These are phyloP conservation scores for Eimeria tenella DNA, from an alignment of 169 alveolate genomes.

Conservation along the genomic window DNA sequence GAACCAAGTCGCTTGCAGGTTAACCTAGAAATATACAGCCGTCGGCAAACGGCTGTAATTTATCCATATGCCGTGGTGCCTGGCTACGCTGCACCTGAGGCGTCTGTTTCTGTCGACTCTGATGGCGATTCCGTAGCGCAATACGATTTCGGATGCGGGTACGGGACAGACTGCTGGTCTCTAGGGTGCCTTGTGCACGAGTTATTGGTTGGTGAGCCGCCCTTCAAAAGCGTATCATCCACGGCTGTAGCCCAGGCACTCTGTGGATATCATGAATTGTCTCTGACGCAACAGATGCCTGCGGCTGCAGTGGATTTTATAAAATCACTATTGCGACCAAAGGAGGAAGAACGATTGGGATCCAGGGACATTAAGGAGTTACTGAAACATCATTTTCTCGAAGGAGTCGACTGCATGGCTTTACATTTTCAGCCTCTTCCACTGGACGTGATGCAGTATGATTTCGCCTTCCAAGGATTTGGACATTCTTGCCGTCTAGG, in stretches of 20 bases:
- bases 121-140: constrained; percentile 13
- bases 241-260: constrained; percentile 45
- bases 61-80: constrained; percentile 41
- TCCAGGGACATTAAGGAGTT: constrained; percentile 29
- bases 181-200: constrained; percentile 42
- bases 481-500: background rate
- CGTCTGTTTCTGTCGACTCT: background rate
- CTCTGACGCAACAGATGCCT: constrained; percentile 58
- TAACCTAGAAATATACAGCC: background rate
- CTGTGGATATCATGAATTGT: constrained; percentile 27
- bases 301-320: constrained; percentile 61
- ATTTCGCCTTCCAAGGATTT: constrained; percentile 24
- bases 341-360: constrained; percentile 47
- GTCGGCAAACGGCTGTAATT: background rate
- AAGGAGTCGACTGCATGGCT: constrained; percentile 45
- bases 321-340: constrained; percentile 16
- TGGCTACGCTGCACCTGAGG: constrained; percentile 29
- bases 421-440: constrained; percentile 28
- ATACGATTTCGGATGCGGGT: constrained; percentile 32
- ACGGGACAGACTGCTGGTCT: constrained; percentile 63
- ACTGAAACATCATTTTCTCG: constrained; percentile 38
- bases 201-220: constrained; percentile 60
- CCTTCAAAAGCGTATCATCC: background rate
- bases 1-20: background rate
- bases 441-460: constrained; percentile 39